Percentiles rank a stretch among this genome's conserved stretches.
Conservation (phyloP, 1,284 basidiomycete species). For the Hortiboletus rubellus region DNA sequence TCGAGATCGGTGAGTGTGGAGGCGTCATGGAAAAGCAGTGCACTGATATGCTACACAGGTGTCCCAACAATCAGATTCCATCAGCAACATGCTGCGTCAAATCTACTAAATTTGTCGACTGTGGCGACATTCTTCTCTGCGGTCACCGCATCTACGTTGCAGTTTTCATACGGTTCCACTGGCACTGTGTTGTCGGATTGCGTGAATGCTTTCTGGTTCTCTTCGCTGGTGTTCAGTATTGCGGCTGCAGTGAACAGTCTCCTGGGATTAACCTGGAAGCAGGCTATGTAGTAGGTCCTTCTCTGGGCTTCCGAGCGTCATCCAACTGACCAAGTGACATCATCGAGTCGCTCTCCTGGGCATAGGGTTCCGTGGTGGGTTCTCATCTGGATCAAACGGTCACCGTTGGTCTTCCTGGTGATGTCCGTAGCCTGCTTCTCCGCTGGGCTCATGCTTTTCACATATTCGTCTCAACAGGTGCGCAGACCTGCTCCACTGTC, state of each 20-base stretch:
- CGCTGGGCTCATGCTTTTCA: slow-evolving; percentile 53
- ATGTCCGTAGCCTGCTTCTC: slow-evolving; percentile 60
- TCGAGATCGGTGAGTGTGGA: slow-evolving; percentile 50
- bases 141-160: slow-evolving; percentile 56
- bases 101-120: slow-evolving; percentile 55
- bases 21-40: slow-evolving; percentile 15
- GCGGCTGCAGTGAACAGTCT: slow-evolving; percentile 61
- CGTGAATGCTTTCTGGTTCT: slow-evolving; percentile 64
- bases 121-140: slow-evolving; percentile 64
- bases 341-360: slow-evolving; percentile 53
- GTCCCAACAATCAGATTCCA: slow-evolving; percentile 62
- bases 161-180: slow-evolving; percentile 45
- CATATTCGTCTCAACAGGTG: slow-evolving; percentile 51
- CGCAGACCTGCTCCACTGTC: slow-evolving; percentile 24
- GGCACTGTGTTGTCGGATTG: slow-evolving; percentile 36
- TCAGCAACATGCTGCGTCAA: slow-evolving; percentile 54
- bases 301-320: slow-evolving; percentile 12
- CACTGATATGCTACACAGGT: slow-evolving; percentile 40
- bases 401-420: slow-evolving; percentile 56
- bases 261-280: slow-evolving; percentile 58
- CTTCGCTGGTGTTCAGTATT: slow-evolving; percentile 60
- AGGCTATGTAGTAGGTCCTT: slow-evolving; percentile 57
- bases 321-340: slow-evolving; percentile 25
- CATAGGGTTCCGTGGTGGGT: slow-evolving; percentile 56
- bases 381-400: slow-evolving; percentile 59